A percentile compares a stretch with the other conserved stretches of the same genome.
Conservation (phyloP, 805 yeast species). For the Schizosaccharomyces cryophilus region DNA sequence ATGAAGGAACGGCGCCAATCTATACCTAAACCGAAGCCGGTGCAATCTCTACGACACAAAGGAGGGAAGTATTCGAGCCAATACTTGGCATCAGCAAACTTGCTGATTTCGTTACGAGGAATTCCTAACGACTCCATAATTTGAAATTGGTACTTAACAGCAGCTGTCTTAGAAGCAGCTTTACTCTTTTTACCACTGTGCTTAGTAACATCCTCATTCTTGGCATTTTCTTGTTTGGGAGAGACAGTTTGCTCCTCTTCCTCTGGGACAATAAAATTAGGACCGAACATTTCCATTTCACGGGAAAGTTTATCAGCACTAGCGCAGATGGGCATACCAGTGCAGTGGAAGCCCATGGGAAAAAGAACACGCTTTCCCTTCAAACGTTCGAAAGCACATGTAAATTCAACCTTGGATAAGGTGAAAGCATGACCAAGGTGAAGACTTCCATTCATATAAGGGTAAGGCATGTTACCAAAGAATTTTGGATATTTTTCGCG, state of each 20-base stretch:
- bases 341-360: constrained; percentile 96
- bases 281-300: constrained; percentile 78
- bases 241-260: constrained; percentile 20
- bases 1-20: constrained; percentile 95
- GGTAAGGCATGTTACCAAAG: constrained; percentile 89
- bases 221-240: constrained; percentile 10
- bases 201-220: constrained; percentile 57
- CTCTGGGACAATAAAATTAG: constrained; percentile 31
- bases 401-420: constrained; percentile 75
- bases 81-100: constrained; percentile 75
- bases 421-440: constrained; percentile 97
- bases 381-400: constrained; percentile 86
- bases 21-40: constrained; percentile 66
- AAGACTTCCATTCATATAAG: constrained; percentile 94
- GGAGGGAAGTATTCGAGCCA: constrained; percentile 91
- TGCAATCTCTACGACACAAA: constrained; percentile 56
- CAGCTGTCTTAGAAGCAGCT: constrained; percentile 81
- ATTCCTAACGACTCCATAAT: constrained; percentile 90
- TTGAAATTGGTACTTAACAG: constrained; percentile 83
- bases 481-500: constrained; percentile 63
- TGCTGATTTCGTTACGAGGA: constrained; percentile 52
- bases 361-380: constrained; percentile 74
- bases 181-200: constrained; percentile 82
- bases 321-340: constrained; percentile 92
- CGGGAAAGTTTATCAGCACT: constrained; percentile 86